Evolutionary conservation across 805 yeast species (phyloP).

Genomic region (Wickerhamomyces sydowiorum): DNA sequence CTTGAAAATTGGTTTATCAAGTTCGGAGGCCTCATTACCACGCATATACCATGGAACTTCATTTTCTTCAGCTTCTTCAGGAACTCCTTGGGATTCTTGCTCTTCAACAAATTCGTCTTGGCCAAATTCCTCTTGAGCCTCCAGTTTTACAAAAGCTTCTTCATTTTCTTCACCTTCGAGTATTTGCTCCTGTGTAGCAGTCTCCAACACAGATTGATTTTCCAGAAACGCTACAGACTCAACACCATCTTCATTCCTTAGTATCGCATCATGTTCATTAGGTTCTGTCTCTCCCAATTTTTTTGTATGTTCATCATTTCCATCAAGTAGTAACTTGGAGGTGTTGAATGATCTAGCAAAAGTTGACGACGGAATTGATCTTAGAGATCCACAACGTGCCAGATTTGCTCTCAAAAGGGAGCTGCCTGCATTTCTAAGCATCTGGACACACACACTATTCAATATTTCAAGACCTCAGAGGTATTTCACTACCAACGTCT

Average conservation of each 20-base stretch:
- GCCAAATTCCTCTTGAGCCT: too few species aligned
- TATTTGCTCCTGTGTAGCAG: too few species aligned
- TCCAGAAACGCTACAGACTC: too few species aligned
- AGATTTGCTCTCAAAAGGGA: neutral
- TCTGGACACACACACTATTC: neutral
- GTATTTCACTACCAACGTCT: too few species aligned
- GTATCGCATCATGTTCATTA: too few species aligned
- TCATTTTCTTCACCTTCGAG: neutral
- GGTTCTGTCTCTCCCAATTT: too few species aligned
- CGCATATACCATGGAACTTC: slow-evolving; percentile 60
- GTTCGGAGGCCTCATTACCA: slow-evolving; percentile 30
- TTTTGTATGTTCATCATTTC: neutral
- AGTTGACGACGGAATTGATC: neutral
- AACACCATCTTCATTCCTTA: too few species aligned
- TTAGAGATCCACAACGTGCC: neutral
- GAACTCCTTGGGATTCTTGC: neutral
- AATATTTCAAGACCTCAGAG: too few species aligned
- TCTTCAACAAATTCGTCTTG: neutral
- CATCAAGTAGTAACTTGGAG: neutral
- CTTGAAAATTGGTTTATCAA: slow-evolving; percentile 27
- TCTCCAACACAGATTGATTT: too few species aligned
- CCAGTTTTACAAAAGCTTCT: neutral
- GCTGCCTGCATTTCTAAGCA: neutral
- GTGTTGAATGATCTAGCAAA: neutral
- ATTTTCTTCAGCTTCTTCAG: slow-evolving; percentile 1